Evolutionary conservation across 2,329 filamentous ascomycete genomes (phyloP).

Genomic region (Diaporthe amygdali): DNA sequence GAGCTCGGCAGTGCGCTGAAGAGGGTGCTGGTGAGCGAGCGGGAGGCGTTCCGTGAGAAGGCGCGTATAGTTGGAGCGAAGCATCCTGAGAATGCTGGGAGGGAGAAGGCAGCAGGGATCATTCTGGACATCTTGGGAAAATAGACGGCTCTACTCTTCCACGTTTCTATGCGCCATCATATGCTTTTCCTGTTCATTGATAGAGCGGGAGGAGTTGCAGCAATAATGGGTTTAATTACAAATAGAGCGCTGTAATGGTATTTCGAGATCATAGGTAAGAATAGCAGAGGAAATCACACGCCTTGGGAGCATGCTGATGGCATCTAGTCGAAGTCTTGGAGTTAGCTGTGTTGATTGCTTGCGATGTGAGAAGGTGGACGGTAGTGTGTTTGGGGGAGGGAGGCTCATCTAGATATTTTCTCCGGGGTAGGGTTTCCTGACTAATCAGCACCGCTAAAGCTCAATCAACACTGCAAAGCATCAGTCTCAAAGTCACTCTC

Average conservation of each 20-base stretch:
- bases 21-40: conserved; percentile 22
- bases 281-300: no score
- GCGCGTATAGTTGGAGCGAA: conserved; percentile 19
- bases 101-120: conserved; percentile 17
- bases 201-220: background rate
- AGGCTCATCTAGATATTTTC: background rate
- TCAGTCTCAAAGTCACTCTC: background rate
- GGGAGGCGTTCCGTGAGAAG: conserved; percentile 19
- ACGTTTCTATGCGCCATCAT: background rate
- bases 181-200: no score
- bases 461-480: background rate
- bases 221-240: background rate
- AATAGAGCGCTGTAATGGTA: background rate
- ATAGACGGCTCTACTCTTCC: background rate
- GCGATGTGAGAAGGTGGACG: no score
- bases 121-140: background rate
- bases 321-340: no score
- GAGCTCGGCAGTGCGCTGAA: conserved; percentile 28
- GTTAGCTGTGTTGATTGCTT: no score
- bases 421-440: background rate
- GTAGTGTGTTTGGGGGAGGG: background rate
- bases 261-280: background rate
- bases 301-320: no score
- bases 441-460: background rate
- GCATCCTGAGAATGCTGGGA: conserved; percentile 18